Evolutionary conservation across 148 eudicot species (phyloP).

Genomic region (Suaeda aralocaspica): DNA sequence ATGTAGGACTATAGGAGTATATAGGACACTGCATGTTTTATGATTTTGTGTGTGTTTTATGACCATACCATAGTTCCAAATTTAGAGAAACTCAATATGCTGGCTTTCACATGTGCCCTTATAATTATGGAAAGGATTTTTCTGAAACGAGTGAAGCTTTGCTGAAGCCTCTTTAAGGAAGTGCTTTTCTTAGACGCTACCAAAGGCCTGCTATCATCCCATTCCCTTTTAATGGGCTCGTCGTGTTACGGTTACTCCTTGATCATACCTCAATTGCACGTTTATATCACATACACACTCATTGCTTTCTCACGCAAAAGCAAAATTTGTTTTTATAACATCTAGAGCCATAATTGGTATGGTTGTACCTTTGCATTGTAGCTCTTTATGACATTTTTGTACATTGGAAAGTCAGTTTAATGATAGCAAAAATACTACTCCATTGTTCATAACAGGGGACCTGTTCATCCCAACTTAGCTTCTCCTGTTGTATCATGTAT

Average conservation of each 20-base stretch:
- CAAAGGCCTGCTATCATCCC: constrained; percentile 7
- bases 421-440: too few species aligned
- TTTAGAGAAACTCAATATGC: constrained; percentile 19
- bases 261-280: constrained; percentile 10
- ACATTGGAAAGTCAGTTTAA: too few species aligned
- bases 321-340: not conserved
- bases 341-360: too few species aligned
- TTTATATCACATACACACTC: not conserved
- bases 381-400: too few species aligned
- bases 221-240: constrained; percentile 4
- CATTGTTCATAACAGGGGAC: too few species aligned
- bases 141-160: not conserved
- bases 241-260: not conserved
- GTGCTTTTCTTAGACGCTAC: constrained; percentile 50
- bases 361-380: too few species aligned
- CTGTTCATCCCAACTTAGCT: too few species aligned
- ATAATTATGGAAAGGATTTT: constrained; percentile 3
- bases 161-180: constrained; percentile 9
- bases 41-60: constrained; percentile 10
- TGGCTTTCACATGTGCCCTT: constrained; percentile 11
- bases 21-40: not conserved
- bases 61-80: constrained; percentile 7
- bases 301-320: not conserved
- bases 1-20: too few species aligned
- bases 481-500: too few species aligned